These are phyloP conservation scores for Metarhizium album DNA, from an alignment of 2,329 filamentous ascomycete genomes.

Conservation along the genomic window DNA sequence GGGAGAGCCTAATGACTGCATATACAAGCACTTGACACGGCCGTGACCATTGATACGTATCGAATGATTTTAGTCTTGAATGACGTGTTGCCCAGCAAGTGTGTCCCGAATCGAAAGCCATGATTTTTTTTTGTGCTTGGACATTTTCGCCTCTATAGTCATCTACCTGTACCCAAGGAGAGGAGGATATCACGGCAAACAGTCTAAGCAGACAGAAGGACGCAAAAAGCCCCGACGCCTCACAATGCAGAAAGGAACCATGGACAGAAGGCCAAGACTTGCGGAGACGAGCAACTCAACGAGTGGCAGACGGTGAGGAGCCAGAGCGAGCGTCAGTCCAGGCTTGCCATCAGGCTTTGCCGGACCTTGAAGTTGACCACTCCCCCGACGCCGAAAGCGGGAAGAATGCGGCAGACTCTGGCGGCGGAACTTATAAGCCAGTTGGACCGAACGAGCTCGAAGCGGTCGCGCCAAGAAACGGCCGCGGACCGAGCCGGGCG, in stretches of 20 bases:
- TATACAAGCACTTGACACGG: not conserved
- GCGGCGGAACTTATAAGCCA: conserved; percentile 66
- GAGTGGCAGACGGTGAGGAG: not conserved
- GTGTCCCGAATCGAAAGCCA: too few relatives aligned
- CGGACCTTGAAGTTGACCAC: conserved; percentile 73
- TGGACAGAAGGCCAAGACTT: not conserved
- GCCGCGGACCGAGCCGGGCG: conserved; percentile 31
- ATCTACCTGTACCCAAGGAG: not conserved
- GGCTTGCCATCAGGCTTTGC: conserved; percentile 50
- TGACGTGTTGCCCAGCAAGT: too few relatives aligned
- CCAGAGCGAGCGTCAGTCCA: conserved; percentile 25
- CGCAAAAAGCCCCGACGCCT: not conserved
- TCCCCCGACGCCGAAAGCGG: conserved; percentile 80
- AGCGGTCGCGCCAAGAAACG: conserved; percentile 46
- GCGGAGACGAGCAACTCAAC: not conserved
- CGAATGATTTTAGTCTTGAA: too few relatives aligned
- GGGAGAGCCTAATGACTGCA: not conserved
- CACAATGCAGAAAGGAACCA: not conserved
- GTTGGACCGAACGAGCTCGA: conserved; percentile 56
- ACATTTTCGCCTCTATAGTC: not conserved
- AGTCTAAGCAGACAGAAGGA: not conserved
- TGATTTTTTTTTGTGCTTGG: too few relatives aligned
- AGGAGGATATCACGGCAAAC: not conserved
- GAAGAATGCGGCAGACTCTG: conserved; percentile 73
- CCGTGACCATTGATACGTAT: not conserved